phyloP scores from a whole-genome alignment of 257 asterid genomes.

The Ocimum tenuiflorum region DNA sequence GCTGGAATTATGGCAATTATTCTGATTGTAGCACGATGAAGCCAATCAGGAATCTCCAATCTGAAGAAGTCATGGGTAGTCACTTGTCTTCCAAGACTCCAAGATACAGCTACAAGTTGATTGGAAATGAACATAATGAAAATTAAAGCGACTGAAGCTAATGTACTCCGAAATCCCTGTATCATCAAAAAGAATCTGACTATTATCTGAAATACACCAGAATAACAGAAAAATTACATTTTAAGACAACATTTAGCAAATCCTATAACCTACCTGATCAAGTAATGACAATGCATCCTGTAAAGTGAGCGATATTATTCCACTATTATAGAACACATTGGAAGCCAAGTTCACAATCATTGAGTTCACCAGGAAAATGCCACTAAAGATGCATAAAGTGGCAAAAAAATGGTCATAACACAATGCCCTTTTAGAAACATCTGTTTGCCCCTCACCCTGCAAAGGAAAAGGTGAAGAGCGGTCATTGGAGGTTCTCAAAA shows the following conservation, averaged over 20 bases:
- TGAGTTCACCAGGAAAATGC: slow-evolving; percentile 69
- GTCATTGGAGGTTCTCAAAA: background rate
- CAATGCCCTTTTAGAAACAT: slow-evolving; percentile 43
- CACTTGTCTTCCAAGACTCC: slow-evolving; percentile 69
- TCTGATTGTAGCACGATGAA: slow-evolving; percentile 83
- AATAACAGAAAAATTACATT: slow-evolving; percentile 8
- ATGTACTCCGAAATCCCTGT: slow-evolving; percentile 74
- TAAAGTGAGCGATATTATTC: slow-evolving; percentile 57
- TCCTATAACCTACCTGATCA: slow-evolving; percentile 65
- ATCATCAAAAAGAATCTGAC: slow-evolving; percentile 17
- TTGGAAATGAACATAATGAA: slow-evolving; percentile 55
- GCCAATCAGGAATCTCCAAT: slow-evolving; percentile 86
- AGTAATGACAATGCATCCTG: slow-evolving; percentile 82
- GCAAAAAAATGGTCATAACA: slow-evolving; percentile 86
- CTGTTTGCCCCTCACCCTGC: slow-evolving; percentile 57
- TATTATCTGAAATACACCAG: slow-evolving; percentile 1
- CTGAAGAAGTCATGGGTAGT: slow-evolving; percentile 50
- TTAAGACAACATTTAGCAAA: background rate
- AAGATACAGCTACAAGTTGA: slow-evolving; percentile 66
- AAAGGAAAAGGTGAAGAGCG: slow-evolving; percentile 13
- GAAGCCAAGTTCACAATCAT: slow-evolving; percentile 67
- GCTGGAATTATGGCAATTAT: slow-evolving; percentile 73
- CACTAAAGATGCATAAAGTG: slow-evolving; percentile 67
- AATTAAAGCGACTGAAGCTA: slow-evolving; percentile 52
- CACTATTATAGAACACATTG: slow-evolving; percentile 52